Evolutionary conservation across 129 eudicot species (phyloP).

Genomic region (Dittrichia graveolens): DNA sequence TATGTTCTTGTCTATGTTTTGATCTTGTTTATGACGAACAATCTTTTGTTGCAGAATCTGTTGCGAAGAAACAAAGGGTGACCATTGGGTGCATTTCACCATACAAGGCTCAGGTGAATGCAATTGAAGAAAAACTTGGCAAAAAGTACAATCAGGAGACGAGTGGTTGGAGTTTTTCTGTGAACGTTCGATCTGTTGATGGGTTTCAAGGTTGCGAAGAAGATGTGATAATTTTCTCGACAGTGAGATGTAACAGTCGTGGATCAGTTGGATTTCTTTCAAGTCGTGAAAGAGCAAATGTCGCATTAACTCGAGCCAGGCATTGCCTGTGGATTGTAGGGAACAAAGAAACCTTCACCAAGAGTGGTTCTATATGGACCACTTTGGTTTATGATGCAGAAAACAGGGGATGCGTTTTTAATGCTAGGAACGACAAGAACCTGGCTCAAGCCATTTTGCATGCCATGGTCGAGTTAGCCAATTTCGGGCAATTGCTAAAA

Average conservation of each 20-base stretch:
- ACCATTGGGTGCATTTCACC: constrained; percentile 43
- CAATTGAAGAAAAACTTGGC: constrained; percentile 45
- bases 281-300: constrained; percentile 57
- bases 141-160: constrained; percentile 29
- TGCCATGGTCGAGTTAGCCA: constrained; percentile 38
- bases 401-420: constrained; percentile 46
- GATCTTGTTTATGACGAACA: background rate
- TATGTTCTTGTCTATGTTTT: constrained; percentile 16
- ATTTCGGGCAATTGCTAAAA: constrained; percentile 21
- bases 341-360: constrained; percentile 48
- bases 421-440: constrained; percentile 50
- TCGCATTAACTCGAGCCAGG: constrained; percentile 79
- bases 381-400: constrained; percentile 57
- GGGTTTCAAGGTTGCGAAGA: constrained; percentile 83
- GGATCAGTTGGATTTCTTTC: constrained; percentile 67
- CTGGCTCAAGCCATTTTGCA: constrained; percentile 43
- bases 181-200: constrained; percentile 62
- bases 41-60: constrained; percentile 28
- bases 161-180: constrained; percentile 34
- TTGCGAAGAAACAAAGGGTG: constrained; percentile 30
- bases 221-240: constrained; percentile 69
- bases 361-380: constrained; percentile 66
- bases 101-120: constrained; percentile 45
- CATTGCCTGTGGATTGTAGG: constrained; percentile 75
- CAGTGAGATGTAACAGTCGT: constrained; percentile 50